phyloP scores from a whole-genome alignment of 2,329 filamentous ascomycete species.

The Cladorrhinum sp. region DNA sequence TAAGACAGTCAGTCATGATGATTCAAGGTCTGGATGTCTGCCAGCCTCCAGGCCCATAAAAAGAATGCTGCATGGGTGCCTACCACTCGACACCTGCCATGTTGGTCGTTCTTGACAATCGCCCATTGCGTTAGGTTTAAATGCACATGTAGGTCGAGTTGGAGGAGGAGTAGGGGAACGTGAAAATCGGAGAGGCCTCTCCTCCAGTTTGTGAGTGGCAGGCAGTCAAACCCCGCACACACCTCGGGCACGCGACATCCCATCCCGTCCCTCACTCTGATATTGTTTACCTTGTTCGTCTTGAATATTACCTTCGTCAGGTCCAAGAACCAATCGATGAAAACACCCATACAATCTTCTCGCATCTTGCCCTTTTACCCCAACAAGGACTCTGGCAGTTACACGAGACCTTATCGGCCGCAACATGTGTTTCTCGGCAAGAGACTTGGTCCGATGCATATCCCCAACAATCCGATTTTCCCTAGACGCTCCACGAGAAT shows the following conservation, averaged over 20 bases:
- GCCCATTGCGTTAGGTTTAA: neutral
- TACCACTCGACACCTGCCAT: neutral
- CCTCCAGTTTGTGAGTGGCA: neutral
- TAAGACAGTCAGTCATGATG: no score
- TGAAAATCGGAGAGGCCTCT: neutral
- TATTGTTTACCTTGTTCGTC: no score
- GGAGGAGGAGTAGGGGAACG: neutral
- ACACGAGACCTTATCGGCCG: no score
- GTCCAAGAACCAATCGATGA: no score
- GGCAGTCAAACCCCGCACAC: neutral
- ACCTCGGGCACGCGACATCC: neutral
- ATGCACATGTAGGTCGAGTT: neutral
- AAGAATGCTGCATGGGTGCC: neutral
- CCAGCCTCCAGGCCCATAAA: neutral
- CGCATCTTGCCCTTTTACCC: no score
- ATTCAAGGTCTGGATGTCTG: no score
- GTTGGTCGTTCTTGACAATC: neutral
- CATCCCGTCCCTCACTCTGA: no score
- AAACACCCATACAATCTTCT: no score
- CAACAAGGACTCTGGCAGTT: no score
- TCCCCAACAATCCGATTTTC: neutral
- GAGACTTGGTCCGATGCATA: neutral
- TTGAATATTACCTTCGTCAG: no score
- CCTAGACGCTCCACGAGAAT: no score
- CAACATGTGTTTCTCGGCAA: no score